Conservation (phyloP, 805 yeast species). For the Lipomyces chichibuensis region DNA sequence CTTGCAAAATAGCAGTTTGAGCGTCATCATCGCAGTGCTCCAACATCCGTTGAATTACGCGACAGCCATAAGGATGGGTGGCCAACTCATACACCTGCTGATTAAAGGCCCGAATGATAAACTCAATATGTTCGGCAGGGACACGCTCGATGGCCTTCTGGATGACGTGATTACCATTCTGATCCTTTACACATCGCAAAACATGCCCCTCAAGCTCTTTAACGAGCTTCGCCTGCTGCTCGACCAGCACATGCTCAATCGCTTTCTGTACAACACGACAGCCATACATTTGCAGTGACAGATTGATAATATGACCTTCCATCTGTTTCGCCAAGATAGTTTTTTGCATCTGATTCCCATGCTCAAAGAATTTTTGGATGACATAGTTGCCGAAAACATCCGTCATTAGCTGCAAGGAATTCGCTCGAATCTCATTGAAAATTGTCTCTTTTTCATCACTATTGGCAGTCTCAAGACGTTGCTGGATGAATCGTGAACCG, state of each 20-base stretch:
- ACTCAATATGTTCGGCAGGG: conserved; percentile 69
- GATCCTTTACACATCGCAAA: conserved; percentile 80
- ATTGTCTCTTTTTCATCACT: conserved; percentile 76
- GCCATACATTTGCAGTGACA: conserved; percentile 95
- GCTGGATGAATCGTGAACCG: conserved; percentile 96
- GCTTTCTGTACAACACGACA: conserved; percentile 97
- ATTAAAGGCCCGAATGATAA: conserved; percentile 68
- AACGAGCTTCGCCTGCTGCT: conserved; percentile 68
- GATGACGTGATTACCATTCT: conserved; percentile 96
- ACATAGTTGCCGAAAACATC: conserved; percentile 99
- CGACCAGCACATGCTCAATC: conserved; percentile 66
- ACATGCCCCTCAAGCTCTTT: conserved; percentile 68
- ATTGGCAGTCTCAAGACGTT: conserved; percentile 66
- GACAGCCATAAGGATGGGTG: conserved; percentile 95
- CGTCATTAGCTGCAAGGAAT: conserved; percentile 78
- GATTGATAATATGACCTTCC: conserved; percentile 70
- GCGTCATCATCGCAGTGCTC: conserved; percentile 73
- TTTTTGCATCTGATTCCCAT: conserved; percentile 71
- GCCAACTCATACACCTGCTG: conserved; percentile 77
- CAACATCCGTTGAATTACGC: conserved; percentile 89
- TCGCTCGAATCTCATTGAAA: conserved; percentile 79
- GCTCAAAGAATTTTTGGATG: conserved; percentile 89
- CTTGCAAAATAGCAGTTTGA: conserved; percentile 67
- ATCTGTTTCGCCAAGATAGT: conserved; percentile 67
- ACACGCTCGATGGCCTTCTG: conserved; percentile 91